phyloP scores from a whole-genome alignment of 2,329 filamentous ascomycete species.

The Stachybotrys echinatus region DNA sequence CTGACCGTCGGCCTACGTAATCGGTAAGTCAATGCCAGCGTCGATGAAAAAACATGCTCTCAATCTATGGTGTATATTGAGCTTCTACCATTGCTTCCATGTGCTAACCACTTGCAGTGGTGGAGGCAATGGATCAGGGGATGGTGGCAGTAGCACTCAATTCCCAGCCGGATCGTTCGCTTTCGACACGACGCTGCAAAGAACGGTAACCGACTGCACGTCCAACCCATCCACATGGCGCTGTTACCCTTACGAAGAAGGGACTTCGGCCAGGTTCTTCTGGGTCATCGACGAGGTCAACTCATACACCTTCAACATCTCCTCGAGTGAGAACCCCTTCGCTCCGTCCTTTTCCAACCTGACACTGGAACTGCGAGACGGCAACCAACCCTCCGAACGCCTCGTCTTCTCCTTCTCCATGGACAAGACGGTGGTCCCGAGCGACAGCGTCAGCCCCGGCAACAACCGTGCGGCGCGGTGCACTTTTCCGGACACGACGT shows the following conservation, averaged over 20 bases:
- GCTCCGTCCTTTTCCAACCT: slow-evolving; percentile 49
- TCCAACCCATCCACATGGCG: slow-evolving; percentile 53
- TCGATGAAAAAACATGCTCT: too few relatives aligned
- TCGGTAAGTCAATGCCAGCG: slow-evolving; percentile 26
- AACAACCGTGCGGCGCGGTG: slow-evolving; percentile 47
- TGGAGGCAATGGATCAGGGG: neutral
- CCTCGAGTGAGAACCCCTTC: slow-evolving; percentile 51
- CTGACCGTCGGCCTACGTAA: slow-evolving; percentile 32
- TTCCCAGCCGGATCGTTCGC: slow-evolving; percentile 62
- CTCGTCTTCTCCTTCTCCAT: slow-evolving; percentile 52
- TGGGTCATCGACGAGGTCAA: slow-evolving; percentile 51
- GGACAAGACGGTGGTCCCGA: slow-evolving; percentile 47
- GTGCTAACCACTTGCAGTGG: neutral
- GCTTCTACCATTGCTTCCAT: neutral
- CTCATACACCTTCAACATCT: slow-evolving; percentile 42
- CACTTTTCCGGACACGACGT: slow-evolving; percentile 49
- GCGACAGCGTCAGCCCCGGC: slow-evolving; percentile 31
- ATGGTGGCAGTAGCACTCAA: slow-evolving; percentile 4
- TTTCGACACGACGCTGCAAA: slow-evolving; percentile 52
- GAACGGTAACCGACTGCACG: slow-evolving; percentile 50
- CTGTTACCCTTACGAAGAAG: slow-evolving; percentile 50
- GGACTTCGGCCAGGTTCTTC: slow-evolving; percentile 47
- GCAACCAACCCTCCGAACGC: slow-evolving; percentile 43
- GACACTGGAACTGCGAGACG: slow-evolving; percentile 42
- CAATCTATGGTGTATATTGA: too few relatives aligned